Percentiles rank a stretch among this genome's conserved stretches.
Conservation (phyloP, 164 flowering plant species). For the Cinnamomum micranthum region DNA sequence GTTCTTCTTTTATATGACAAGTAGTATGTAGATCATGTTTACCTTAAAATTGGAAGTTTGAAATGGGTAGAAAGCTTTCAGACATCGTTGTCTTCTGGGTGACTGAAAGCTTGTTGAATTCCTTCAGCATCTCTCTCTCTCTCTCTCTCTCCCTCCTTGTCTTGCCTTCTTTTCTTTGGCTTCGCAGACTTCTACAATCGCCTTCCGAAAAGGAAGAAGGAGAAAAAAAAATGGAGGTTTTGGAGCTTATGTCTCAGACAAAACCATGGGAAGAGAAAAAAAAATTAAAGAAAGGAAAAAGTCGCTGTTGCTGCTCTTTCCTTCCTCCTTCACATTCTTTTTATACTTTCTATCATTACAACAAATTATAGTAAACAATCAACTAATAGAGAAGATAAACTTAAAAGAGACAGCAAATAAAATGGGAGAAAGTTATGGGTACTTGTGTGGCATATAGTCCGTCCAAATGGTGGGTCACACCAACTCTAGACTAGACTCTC, state of each 20-base stretch:
- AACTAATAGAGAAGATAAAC: not conserved
- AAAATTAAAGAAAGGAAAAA: not conserved
- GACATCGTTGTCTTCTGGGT: not conserved
- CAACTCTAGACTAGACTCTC: too few species aligned
- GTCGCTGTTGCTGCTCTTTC: not conserved
- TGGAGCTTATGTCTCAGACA: not conserved
- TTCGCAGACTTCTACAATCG: not conserved
- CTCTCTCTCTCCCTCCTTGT: conserved; percentile 11
- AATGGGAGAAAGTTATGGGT: not conserved
- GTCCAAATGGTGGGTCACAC: not conserved
- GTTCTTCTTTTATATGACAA: conserved; percentile 9
- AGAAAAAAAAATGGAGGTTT: not conserved
- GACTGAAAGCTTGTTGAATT: conserved; percentile 1
- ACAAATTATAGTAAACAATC: not conserved
- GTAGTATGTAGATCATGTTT: not conserved
- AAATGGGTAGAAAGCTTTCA: not conserved
- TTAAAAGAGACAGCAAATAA: not conserved
- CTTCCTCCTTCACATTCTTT: not conserved
- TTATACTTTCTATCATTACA: too few species aligned
- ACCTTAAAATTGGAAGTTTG: not conserved
- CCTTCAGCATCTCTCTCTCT: conserved; percentile 1
- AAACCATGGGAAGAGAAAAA: not conserved
- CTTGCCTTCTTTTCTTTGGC: not conserved
- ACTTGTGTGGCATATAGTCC: not conserved
- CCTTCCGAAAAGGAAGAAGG: not conserved